Evolutionary conservation across 495 filamentous ascomycete genomes (phyloP).

Genomic region (Evansstolkia leycettana): DNA sequence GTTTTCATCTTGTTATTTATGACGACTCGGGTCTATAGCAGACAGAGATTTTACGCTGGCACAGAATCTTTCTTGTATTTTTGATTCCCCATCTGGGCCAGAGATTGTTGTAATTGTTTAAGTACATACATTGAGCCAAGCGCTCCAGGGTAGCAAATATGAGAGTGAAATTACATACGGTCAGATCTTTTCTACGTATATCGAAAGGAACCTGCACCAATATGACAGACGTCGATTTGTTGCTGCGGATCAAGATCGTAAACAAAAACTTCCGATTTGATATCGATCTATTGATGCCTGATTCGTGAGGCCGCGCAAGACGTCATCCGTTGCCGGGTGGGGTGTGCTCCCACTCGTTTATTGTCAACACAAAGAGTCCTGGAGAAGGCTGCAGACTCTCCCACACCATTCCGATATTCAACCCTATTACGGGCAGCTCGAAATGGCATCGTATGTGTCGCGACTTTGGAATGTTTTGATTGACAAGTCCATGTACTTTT

Average conservation of each 20-base stretch:
- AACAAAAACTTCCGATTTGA: no score
- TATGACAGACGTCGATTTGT: no score
- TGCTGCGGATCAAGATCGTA: no score
- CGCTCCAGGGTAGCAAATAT: background rate
- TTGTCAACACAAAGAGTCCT: conserved; percentile 23
- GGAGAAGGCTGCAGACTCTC: background rate
- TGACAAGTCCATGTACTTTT: background rate
- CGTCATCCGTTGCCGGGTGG: conserved; percentile 31
- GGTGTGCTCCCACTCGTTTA: conserved; percentile 12
- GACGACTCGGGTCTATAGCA: no score
- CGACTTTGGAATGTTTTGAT: background rate
- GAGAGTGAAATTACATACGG: background rate
- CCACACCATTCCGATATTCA: background rate
- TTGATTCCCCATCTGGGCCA: no score
- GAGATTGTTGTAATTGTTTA: no score
- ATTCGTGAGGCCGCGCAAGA: conserved; percentile 7
- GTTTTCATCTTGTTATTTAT: no score
- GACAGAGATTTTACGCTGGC: no score
- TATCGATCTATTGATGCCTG: conserved; percentile 7
- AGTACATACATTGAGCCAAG: no score
- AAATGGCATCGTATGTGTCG: conserved; percentile 32
- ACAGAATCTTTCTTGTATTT: no score
- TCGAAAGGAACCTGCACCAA: no score
- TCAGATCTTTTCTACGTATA: no score
- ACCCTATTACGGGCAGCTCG: conserved; percentile 4